These are phyloP conservation scores for Starmerella apicola DNA, from an alignment of 805 yeast species.

Conservation along the genomic window DNA sequence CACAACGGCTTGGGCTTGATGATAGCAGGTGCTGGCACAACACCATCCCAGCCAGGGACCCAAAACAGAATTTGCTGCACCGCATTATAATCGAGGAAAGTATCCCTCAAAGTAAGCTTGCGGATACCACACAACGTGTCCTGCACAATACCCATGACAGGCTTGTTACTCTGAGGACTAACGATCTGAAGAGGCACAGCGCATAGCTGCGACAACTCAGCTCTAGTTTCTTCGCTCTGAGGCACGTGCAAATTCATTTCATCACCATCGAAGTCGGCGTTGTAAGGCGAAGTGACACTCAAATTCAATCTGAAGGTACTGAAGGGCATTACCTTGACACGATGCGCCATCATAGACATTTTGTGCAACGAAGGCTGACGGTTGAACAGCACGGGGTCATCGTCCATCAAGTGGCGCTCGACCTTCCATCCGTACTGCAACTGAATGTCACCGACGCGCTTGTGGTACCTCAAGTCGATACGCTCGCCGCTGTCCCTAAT, in stretches of 20 bases:
- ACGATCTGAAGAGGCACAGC: constrained; percentile 97
- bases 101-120: constrained; percentile 86
- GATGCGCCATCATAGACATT: constrained; percentile 99
- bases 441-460: constrained; percentile 96
- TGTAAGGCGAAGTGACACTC: constrained; percentile 98
- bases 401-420: constrained; percentile 94
- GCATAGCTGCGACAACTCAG: constrained; percentile 87
- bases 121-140: constrained; percentile 96
- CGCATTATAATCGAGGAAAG: constrained; percentile 78
- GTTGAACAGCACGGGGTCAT: constrained; percentile 94
- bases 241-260: constrained; percentile 99
- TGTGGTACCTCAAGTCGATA: constrained; percentile 91
- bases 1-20: constrained; percentile 90
- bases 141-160: constrained; percentile 99
- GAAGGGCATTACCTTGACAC: constrained; percentile 97
- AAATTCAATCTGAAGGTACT: constrained; percentile 92
- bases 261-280: constrained; percentile 99
- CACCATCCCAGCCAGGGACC: constrained; percentile 99
- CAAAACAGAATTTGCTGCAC: constrained; percentile 94
- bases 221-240: constrained; percentile 94
- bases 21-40: constrained; percentile 89
- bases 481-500: constrained; percentile 98
- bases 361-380: constrained; percentile 99
- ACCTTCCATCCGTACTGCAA: constrained; percentile 98
- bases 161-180: constrained; percentile 96